phyloP scores from a whole-genome alignment of 805 yeast genomes.

The Vanderwaltozyma verrucispora region DNA sequence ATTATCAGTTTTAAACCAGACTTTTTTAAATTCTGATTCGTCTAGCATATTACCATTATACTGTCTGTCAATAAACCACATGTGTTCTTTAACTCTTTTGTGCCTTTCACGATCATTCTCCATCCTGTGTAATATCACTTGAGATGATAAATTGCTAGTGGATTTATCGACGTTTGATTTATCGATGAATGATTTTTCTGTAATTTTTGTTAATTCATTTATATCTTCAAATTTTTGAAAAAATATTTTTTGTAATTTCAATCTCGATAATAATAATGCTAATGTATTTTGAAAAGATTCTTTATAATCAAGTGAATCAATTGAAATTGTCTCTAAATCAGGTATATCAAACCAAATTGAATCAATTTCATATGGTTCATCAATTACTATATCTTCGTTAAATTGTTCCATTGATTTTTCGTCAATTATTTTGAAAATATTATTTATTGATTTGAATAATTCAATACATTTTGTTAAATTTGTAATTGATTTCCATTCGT shows the following conservation, averaged over 20 bases:
- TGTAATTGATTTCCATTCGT: conserved; percentile 15
- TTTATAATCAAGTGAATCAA: conserved; percentile 1
- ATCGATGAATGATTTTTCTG: not conserved
- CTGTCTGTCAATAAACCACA: conserved; percentile 30
- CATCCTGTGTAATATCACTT: conserved; percentile 54
- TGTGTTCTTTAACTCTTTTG: conserved; percentile 75
- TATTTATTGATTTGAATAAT: conserved; percentile 3
- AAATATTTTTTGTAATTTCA: conserved; percentile 5
- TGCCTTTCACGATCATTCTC: conserved; percentile 91
- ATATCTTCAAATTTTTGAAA: conserved; percentile 4
- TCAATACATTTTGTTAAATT: conserved; percentile 13
- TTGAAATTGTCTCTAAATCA: not conserved
- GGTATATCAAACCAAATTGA: not conserved
- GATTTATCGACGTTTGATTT: not conserved
- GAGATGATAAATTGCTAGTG: not conserved
- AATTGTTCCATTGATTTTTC: not conserved
- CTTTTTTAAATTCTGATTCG: conserved; percentile 39
- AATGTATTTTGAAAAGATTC: conserved; percentile 4
- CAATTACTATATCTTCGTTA: not conserved
- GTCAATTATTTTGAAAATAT: not conserved
- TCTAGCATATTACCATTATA: conserved; percentile 19
- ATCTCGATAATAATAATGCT: conserved; percentile 12
- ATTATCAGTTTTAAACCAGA: conserved; percentile 29
- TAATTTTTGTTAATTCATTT: not conserved
- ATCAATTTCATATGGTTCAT: not conserved